These are phyloP conservation scores for Pholiota conissans DNA, from an alignment of 768 basidiomycete species.

Conservation along the genomic window DNA sequence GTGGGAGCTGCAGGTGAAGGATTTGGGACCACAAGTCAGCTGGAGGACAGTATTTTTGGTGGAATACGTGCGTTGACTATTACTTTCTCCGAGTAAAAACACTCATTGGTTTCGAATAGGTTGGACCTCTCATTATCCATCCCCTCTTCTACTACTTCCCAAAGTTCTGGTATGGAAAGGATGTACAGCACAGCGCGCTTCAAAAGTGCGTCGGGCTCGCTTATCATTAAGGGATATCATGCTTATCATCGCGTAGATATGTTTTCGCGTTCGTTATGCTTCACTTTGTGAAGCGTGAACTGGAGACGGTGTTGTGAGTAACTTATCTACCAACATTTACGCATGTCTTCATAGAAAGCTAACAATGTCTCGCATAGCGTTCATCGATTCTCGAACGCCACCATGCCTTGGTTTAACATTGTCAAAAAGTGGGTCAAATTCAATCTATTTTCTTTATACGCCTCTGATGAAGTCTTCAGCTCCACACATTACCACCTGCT, in stretches of 20 bases:
- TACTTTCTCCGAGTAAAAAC: neutral
- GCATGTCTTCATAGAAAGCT: no score
- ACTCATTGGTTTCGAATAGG: constrained; percentile 39
- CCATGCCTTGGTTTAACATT: constrained; percentile 85
- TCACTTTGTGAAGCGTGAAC: constrained; percentile 90
- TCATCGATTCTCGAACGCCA: constrained; percentile 93
- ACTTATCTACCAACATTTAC: neutral
- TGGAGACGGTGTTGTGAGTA: constrained; percentile 89
- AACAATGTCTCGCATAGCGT: no score
- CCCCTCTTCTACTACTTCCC: constrained; percentile 80
- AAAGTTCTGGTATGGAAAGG: constrained; percentile 63
- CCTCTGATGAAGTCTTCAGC: constrained; percentile 41
- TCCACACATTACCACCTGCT: constrained; percentile 88
- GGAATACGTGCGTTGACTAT: constrained; percentile 79
- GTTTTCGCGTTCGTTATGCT: constrained; percentile 75
- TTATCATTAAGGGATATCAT: neutral
- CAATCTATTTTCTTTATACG: neutral
- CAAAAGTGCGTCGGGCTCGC: constrained; percentile 56
- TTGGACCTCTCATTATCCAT: constrained; percentile 87
- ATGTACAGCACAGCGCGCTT: constrained; percentile 71
- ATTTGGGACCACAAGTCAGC: constrained; percentile 86
- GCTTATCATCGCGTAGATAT: constrained; percentile 37
- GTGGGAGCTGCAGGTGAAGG: constrained; percentile 77
- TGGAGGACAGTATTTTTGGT: constrained; percentile 89
- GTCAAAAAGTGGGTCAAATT: constrained; percentile 76